Conservation (phyloP, 805 yeast species). For the Candida tallmaniae region DNA sequence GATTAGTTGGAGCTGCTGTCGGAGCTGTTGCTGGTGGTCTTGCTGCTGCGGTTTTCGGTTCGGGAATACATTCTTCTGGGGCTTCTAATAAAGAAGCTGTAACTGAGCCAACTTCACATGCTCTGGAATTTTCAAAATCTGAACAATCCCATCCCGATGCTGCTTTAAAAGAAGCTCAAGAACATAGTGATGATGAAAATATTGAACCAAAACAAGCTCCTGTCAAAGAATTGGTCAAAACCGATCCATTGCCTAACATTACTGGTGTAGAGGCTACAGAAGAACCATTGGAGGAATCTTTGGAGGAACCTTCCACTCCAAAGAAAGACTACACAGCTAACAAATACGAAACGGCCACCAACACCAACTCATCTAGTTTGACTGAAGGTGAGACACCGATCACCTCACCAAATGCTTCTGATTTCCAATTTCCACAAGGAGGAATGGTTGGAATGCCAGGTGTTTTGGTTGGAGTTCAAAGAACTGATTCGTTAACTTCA, state of each 20-base stretch:
- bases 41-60: constrained; percentile 7
- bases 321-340: neutral
- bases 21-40: constrained; percentile 18
- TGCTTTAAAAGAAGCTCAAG: neutral
- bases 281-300: constrained; percentile 4
- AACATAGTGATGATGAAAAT: neutral
- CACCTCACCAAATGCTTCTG: constrained; percentile 46
- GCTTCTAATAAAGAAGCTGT: neutral
- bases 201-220: constrained; percentile 8
- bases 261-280: constrained; percentile 23
- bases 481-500: constrained; percentile 82
- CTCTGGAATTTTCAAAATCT: neutral
- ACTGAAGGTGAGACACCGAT: constrained; percentile 43
- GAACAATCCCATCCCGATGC: neutral
- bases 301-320: neutral
- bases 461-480: constrained; percentile 42
- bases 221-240: constrained; percentile 25
- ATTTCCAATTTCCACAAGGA: constrained; percentile 42
- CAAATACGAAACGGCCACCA: constrained; percentile 14
- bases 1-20: constrained; percentile 14
- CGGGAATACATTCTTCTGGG: neutral
- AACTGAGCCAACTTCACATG: neutral
- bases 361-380: constrained; percentile 29
- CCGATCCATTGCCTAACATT: constrained; percentile 21
- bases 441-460: constrained; percentile 41